phyloP scores from a whole-genome alignment of 176 grass and related monocot species.

The maize (Zea mays) region Zm-B73-REFERENCE-NAM-5.0 NC_050096.1:265405501-265406000 shows the following conservation, averaged over 20 bases:
- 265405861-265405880: neutral
- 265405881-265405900: neutral
- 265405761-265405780: neutral
- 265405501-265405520: slow-evolving; percentile 69
- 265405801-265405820: neutral
- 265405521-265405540: slow-evolving; percentile 3
- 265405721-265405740: neutral
- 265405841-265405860: neutral
- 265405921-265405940: neutral
- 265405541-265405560: slow-evolving; percentile 29
- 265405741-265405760: neutral
- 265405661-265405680: slow-evolving; percentile 67
- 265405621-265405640: slow-evolving; percentile 54
- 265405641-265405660: slow-evolving; percentile 67
- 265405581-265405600: slow-evolving; percentile 80
- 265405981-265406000: neutral
- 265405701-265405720: slow-evolving; percentile 71
- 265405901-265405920: neutral
- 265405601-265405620: slow-evolving; percentile 75
- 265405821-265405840: neutral
- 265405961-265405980: neutral
- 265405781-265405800: neutral
- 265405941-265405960: too few species aligned
- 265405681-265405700: slow-evolving; percentile 95
- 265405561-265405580: slow-evolving; percentile 51